Evolutionary conservation across 495 filamentous ascomycete species (phyloP).

Genomic region (Xylona heveae): DNA sequence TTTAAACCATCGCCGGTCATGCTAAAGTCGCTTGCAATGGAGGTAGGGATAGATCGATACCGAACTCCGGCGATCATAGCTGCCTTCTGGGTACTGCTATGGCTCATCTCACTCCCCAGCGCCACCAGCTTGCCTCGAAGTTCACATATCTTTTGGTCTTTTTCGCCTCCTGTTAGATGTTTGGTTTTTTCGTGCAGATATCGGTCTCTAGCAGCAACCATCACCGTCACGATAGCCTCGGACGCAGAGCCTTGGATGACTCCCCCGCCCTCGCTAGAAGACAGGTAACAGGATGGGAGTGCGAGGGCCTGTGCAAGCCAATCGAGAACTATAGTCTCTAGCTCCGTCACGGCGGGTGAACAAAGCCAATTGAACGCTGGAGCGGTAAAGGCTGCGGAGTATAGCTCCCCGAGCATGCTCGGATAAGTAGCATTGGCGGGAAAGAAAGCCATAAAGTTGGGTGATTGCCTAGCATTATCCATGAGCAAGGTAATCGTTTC

Average conservation of each 20-base stretch:
- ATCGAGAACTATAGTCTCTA: slow-evolving; percentile 86
- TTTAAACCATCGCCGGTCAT: slow-evolving; percentile 45
- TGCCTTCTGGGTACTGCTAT: slow-evolving; percentile 71
- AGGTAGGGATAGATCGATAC: slow-evolving; percentile 42
- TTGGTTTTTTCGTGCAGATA: slow-evolving; percentile 37
- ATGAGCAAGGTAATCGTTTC: neutral
- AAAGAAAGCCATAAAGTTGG: slow-evolving; percentile 95
- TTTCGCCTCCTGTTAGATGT: slow-evolving; percentile 30
- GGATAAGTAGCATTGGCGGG: slow-evolving; percentile 69
- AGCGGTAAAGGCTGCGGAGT: slow-evolving; percentile 67
- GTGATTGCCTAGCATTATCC: slow-evolving; percentile 36
- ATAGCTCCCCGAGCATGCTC: slow-evolving; percentile 82
- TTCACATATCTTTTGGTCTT: slow-evolving; percentile 41
- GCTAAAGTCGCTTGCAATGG: slow-evolving; percentile 38
- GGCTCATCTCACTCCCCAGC: slow-evolving; percentile 56
- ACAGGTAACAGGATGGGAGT: slow-evolving; percentile 58
- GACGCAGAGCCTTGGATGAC: slow-evolving; percentile 90
- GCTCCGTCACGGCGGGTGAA: slow-evolving; percentile 82
- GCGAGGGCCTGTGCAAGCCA: slow-evolving; percentile 63
- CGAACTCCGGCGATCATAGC: slow-evolving; percentile 69
- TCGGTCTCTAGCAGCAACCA: slow-evolving; percentile 78
- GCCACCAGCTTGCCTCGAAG: slow-evolving; percentile 56
- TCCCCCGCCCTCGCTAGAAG: slow-evolving; percentile 60
- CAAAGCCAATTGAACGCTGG: slow-evolving; percentile 97
- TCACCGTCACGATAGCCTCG: slow-evolving; percentile 68